These are phyloP conservation scores for Globisporangium cederbergense DNA, from an alignment of 352 stramenopile species.

Conservation along the genomic window DNA sequence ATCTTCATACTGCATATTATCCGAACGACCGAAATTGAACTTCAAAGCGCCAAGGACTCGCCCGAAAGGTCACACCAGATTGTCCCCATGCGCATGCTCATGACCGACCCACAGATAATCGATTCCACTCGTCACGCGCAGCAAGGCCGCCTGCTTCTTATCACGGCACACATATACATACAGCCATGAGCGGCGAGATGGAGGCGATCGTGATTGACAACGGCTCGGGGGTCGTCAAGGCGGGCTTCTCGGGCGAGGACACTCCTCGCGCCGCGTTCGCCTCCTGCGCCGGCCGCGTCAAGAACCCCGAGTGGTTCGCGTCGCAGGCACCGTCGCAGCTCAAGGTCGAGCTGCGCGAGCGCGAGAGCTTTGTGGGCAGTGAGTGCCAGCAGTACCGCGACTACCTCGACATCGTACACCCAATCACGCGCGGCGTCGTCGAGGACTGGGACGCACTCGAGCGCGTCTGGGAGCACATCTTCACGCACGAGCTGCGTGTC, in stretches of 20 bases:
- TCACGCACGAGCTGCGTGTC: constrained; percentile 69
- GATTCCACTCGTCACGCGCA: neutral
- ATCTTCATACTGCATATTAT: no score
- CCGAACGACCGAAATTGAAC: no score
- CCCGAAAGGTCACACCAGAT: neutral
- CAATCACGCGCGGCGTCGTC: constrained; percentile 74
- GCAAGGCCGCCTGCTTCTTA: neutral
- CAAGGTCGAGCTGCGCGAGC: constrained; percentile 67
- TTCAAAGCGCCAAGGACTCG: no score
- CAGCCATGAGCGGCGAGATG: constrained; percentile 24
- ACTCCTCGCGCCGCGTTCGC: constrained; percentile 70
- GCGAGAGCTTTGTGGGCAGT: constrained; percentile 62
- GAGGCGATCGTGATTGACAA: constrained; percentile 88
- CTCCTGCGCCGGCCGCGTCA: constrained; percentile 57
- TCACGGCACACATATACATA: neutral
- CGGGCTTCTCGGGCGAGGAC: constrained; percentile 84
- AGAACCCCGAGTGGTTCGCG: constrained; percentile 82
- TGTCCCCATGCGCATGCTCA: neutral
- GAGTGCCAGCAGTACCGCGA: constrained; percentile 70
- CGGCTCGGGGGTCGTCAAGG: constrained; percentile 78
- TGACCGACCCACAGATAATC: neutral
- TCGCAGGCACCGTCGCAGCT: constrained; percentile 42
- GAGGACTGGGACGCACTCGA: constrained; percentile 86
- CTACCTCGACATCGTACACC: constrained; percentile 62
- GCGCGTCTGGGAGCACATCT: constrained; percentile 83